Conservation (phyloP, 768 basidiomycete species). For the Russula olivacea region DNA sequence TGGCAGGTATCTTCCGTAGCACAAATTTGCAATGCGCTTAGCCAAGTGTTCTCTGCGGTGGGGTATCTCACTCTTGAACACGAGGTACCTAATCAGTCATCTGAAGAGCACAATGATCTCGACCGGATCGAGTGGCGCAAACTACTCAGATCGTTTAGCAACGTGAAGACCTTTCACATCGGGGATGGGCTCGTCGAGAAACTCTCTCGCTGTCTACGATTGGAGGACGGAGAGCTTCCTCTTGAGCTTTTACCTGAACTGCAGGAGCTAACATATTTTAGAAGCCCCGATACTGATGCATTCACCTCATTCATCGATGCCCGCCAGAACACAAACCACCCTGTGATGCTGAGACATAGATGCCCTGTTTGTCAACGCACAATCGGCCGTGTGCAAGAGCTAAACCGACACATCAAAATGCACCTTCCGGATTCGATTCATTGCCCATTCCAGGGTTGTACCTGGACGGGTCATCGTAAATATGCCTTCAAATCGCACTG, state of each 20-base stretch:
- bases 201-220: background rate
- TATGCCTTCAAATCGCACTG: no score
- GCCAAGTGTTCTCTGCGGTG: background rate
- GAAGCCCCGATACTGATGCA: background rate
- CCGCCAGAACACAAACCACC: background rate
- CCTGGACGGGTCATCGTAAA: no score
- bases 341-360: background rate
- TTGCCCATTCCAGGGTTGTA: no score
- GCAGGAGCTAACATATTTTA: background rate
- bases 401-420: no score
- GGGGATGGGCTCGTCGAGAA: background rate
- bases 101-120: background rate
- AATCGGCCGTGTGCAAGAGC: no score
- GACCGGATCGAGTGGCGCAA: background rate
- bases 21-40: no score
- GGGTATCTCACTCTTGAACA: background rate
- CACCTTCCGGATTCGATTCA: no score
- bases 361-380: no score
- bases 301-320: constrained; percentile 17
- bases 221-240: background rate
- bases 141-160: background rate
- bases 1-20: no score
- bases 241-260: background rate
- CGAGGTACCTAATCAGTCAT: background rate
- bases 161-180: background rate